Conservation (phyloP, 768 basidiomycete species). For the Dioszegia crocea region DNA sequence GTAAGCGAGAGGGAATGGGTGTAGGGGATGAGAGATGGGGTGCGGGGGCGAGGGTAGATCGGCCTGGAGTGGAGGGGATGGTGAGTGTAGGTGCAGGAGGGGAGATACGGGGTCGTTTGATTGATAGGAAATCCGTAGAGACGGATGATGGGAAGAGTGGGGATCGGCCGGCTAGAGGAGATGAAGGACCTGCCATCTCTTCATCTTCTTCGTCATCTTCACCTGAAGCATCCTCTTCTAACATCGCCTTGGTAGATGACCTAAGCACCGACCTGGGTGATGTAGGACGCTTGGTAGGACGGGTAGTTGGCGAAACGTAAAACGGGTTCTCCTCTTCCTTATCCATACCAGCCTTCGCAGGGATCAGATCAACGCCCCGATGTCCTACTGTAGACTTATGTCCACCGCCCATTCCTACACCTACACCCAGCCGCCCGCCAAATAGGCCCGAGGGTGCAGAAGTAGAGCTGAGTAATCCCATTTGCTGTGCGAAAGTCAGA, state of each 20-base stretch:
- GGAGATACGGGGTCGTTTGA: neutral
- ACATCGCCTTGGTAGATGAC: too few species aligned
- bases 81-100: neutral
- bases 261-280: neutral
- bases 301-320: constrained; percentile 21
- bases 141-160: too few species aligned
- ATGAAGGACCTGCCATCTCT: constrained; percentile 1
- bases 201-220: neutral
- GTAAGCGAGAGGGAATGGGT: neutral
- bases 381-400: constrained; percentile 12
- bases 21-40: neutral
- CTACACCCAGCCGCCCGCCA: constrained; percentile 17
- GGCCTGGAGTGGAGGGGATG: constrained; percentile 13
- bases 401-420: constrained; percentile 38
- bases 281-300: neutral
- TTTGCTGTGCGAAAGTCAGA: constrained; percentile 41
- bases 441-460: neutral
- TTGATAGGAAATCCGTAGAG: neutral
- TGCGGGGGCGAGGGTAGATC: neutral
- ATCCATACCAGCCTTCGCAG: neutral
- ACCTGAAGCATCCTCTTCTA: too few species aligned
- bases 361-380: constrained; percentile 21
- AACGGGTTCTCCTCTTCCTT: constrained; percentile 28
- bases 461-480: constrained; percentile 27
- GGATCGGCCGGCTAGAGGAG: neutral